phyloP scores from a whole-genome alignment of 2,329 filamentous ascomycete genomes.

The Botryosphaeria dothidea region DNA sequence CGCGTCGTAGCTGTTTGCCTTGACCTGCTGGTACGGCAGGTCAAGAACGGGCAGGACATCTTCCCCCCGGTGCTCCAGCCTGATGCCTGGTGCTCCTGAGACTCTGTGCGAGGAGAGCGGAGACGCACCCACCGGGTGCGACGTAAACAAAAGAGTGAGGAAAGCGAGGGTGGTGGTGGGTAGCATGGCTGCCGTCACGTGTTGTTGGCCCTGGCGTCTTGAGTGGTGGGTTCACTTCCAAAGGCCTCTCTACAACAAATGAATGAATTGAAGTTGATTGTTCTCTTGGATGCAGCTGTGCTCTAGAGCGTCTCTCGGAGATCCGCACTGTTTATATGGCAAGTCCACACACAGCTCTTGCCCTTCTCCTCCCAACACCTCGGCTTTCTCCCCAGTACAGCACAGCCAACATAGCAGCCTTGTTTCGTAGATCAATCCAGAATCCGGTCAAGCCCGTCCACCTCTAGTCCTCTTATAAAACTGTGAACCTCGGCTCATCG shows the following conservation, averaged over 20 bases:
- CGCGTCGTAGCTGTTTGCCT: constrained; percentile 31
- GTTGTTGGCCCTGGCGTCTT: background rate
- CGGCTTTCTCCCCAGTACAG: too few relatives aligned
- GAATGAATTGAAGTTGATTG: too few relatives aligned
- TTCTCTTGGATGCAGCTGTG: too few relatives aligned
- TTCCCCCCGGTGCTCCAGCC: background rate
- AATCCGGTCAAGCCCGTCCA: too few relatives aligned
- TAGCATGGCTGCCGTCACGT: background rate
- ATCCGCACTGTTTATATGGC: too few relatives aligned
- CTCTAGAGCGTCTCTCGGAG: too few relatives aligned
- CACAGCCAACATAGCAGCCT: too few relatives aligned
- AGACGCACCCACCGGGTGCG: background rate
- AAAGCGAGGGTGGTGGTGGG: background rate
- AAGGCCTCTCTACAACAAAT: background rate
- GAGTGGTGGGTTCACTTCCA: background rate
- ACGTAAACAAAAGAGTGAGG: background rate
- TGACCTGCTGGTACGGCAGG: constrained; percentile 36
- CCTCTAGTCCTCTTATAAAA: too few relatives aligned
- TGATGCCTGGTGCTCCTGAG: background rate
- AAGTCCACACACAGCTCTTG: too few relatives aligned
- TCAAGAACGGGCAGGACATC: constrained; percentile 32
- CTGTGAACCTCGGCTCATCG: too few relatives aligned
- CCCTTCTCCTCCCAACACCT: too few relatives aligned
- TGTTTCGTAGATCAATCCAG: too few relatives aligned
- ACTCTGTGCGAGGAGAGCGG: background rate